Conservation (phyloP, 2,329 filamentous ascomycete genomes). For the Colletotrichum eremochloae region DNA sequence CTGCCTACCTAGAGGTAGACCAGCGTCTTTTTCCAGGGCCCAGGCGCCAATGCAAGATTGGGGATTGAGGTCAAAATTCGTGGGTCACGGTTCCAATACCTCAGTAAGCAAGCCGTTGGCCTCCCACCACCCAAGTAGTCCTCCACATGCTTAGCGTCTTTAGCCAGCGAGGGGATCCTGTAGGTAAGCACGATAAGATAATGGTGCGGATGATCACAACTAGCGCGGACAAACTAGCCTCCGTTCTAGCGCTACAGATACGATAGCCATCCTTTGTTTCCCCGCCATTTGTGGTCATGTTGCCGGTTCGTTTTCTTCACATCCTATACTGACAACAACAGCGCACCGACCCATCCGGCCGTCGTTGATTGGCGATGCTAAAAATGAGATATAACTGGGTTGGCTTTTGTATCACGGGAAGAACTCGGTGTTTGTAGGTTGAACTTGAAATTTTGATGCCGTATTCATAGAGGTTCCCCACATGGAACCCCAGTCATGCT, state of each 20-base stretch:
- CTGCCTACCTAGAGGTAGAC: background rate
- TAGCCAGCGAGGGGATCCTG: background rate
- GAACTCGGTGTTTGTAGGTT: background rate
- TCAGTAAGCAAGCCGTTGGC: background rate
- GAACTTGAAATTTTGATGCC: background rate
- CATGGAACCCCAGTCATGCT: slow-evolving; percentile 10
- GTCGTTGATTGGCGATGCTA: background rate
- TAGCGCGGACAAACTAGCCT: slow-evolving; percentile 6
- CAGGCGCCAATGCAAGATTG: background rate
- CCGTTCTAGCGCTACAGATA: slow-evolving; percentile 1
- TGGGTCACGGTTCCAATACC: background rate
- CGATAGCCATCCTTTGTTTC: background rate
- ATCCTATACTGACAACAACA: background rate
- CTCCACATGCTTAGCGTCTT: slow-evolving; percentile 9
- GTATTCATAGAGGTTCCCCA: slow-evolving; percentile 1
- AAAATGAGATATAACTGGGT: background rate
- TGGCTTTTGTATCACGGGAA: background rate
- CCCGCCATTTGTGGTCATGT: background rate
- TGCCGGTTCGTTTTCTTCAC: too few species aligned
- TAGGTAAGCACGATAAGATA: slow-evolving; percentile 10
- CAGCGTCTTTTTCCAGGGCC: background rate
- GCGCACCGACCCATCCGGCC: background rate
- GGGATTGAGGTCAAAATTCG: slow-evolving; percentile 7
- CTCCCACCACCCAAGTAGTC: background rate
- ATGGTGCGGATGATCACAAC: background rate